Evolutionary conservation across 2,329 filamentous ascomycete genomes (phyloP).

Genomic region (Scytalidium sp.): DNA sequence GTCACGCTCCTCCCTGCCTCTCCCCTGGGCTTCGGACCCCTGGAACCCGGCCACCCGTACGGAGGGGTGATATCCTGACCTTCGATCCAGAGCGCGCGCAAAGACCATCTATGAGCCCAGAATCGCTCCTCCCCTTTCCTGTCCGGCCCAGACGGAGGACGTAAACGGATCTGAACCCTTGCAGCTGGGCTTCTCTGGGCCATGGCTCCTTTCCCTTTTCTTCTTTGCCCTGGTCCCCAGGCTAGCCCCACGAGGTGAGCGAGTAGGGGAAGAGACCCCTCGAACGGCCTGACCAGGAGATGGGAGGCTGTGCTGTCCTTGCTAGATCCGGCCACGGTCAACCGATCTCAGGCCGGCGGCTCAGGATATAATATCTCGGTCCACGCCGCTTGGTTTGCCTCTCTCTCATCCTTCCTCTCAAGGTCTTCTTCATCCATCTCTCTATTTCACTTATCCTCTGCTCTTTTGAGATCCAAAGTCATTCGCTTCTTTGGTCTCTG

Average conservation of each 20-base stretch:
- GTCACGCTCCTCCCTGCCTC: not conserved
- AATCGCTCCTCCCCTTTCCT: not conserved
- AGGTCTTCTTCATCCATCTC: slow-evolving; percentile 20
- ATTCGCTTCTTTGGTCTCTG: slow-evolving; percentile 40
- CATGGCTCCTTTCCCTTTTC: not conserved
- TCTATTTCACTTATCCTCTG: slow-evolving; percentile 15
- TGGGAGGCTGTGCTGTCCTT: slow-evolving; percentile 13
- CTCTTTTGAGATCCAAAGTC: slow-evolving; percentile 35
- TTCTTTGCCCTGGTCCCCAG: no score
- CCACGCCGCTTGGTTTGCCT: slow-evolving; percentile 10
- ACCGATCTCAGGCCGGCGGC: slow-evolving; percentile 11
- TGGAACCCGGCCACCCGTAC: not conserved
- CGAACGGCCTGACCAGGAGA: slow-evolving; percentile 5
- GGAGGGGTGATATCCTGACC: no score
- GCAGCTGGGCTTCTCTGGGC: no score
- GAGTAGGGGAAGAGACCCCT: not conserved
- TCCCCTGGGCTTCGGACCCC: not conserved
- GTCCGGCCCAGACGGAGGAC: not conserved
- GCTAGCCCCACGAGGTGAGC: no score
- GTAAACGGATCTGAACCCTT: not conserved
- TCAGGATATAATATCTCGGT: slow-evolving; percentile 21
- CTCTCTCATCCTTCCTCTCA: slow-evolving; percentile 16
- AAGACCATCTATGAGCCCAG: not conserved
- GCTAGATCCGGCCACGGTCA: slow-evolving; percentile 13
- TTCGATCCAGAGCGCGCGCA: not conserved